A percentile compares a stretch with the other conserved stretches of the same genome.
Evolutionary conservation across 345 rosid genomes (phyloP).

Genomic region (Ceriops tagal): DNA sequence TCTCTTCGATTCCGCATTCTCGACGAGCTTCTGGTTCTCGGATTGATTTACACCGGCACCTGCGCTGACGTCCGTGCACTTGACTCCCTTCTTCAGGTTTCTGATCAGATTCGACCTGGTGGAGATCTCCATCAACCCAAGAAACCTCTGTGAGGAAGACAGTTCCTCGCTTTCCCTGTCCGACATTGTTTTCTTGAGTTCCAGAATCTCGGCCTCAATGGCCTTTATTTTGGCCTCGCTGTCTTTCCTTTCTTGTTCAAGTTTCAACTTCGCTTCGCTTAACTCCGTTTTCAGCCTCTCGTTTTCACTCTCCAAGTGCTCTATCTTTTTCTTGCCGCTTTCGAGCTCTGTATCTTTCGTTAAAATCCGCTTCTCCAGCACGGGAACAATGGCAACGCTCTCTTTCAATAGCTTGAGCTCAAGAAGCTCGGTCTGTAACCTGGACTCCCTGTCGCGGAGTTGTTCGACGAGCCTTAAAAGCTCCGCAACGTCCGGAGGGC

Average conservation of each 20-base stretch:
- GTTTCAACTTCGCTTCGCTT: conserved; percentile 18
- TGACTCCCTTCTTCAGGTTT: conserved; percentile 42
- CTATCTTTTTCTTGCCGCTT: conserved; percentile 26
- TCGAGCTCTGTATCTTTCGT: conserved; percentile 45
- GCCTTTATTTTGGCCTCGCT: conserved; percentile 42
- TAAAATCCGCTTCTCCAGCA: conserved; percentile 51
- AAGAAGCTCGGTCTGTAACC: conserved; percentile 65
- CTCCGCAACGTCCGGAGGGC: conserved; percentile 67
- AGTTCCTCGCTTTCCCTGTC: conserved; percentile 46
- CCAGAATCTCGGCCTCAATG: conserved; percentile 45
- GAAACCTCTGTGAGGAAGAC: conserved; percentile 68
- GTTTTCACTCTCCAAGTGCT: conserved; percentile 46
- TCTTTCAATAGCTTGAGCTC: conserved; percentile 68
- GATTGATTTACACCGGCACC: neutral
- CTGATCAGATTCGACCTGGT: conserved; percentile 48
- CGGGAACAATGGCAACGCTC: conserved; percentile 69
- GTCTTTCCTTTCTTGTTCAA: conserved; percentile 35
- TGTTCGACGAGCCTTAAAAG: conserved; percentile 73
- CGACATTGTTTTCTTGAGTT: conserved; percentile 46
- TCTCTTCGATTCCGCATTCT: conserved; percentile 33
- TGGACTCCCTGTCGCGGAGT: conserved; percentile 67
- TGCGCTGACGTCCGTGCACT: conserved; percentile 22
- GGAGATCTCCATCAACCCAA: conserved; percentile 54
- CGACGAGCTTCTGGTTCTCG: conserved; percentile 20
- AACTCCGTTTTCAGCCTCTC: conserved; percentile 36